phyloP scores from a whole-genome alignment of 371 early-diverging fungal species.

The Syncephalis plumigaleata region DNA sequence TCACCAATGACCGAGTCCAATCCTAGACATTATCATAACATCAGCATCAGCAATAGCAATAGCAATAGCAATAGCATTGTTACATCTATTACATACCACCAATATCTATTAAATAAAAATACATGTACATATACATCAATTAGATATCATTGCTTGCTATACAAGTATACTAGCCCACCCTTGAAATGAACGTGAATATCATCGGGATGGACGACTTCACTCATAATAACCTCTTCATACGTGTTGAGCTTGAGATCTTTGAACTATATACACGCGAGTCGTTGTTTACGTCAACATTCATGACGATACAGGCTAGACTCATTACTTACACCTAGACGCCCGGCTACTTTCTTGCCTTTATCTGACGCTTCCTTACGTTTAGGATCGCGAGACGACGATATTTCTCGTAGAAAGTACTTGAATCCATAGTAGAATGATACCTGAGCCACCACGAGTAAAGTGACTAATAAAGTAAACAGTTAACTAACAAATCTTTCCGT shows the following conservation, averaged over 20 bases:
- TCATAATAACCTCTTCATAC: slow-evolving; percentile 85
- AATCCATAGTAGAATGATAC: slow-evolving; percentile 73
- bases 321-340: slow-evolving; percentile 46
- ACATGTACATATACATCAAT: neutral
- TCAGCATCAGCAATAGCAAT: neutral
- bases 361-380: slow-evolving; percentile 56
- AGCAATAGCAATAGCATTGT: neutral
- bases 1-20: slow-evolving; percentile 79
- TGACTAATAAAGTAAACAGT: slow-evolving; percentile 24
- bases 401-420: slow-evolving; percentile 38
- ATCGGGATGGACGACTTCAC: slow-evolving; percentile 84
- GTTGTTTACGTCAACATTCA: neutral
- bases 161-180: too few species aligned
- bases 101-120: slow-evolving; percentile 1
- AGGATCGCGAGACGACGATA: slow-evolving; percentile 43
- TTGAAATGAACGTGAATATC: slow-evolving; percentile 74
- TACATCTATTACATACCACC: slow-evolving; percentile 1
- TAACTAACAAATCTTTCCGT: too few species aligned
- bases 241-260: slow-evolving; percentile 64
- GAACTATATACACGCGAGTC: slow-evolving; percentile 11
- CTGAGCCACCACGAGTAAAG: slow-evolving; percentile 62
- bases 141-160: neutral
- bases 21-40: slow-evolving; percentile 13
- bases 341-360: slow-evolving; percentile 46
- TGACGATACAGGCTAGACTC: neutral